Evolutionary conservation across 768 basidiomycete species (phyloP).

Genomic region (Boletales sp.): DNA sequence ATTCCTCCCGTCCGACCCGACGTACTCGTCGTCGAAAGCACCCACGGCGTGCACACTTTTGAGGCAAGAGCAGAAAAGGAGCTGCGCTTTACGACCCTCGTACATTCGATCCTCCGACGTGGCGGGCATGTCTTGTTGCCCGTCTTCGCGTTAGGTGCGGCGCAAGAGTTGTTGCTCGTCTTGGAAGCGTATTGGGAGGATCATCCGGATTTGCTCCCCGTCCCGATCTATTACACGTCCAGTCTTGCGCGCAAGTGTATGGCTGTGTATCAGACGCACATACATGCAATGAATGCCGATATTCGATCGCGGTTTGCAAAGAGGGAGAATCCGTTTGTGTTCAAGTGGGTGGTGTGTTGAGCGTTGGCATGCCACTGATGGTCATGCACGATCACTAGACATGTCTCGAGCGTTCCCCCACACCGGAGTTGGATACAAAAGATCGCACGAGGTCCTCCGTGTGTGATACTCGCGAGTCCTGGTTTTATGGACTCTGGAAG

Average conservation of each 20-base stretch:
- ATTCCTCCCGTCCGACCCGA: slow-evolving; percentile 87
- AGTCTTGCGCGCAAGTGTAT: slow-evolving; percentile 92
- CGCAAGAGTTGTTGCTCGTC: slow-evolving; percentile 89
- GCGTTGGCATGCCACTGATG: no score
- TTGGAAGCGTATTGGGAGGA: slow-evolving; percentile 96
- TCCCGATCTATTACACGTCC: slow-evolving; percentile 94
- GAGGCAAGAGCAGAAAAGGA: slow-evolving; percentile 89
- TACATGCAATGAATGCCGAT: slow-evolving; percentile 94
- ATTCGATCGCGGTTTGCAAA: slow-evolving; percentile 87
- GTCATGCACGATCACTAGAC: slow-evolving; percentile 36
- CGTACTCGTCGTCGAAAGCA: slow-evolving; percentile 95
- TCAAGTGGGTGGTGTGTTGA: slow-evolving; percentile 63
- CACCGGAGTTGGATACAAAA: slow-evolving; percentile 80
- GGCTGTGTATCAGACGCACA: slow-evolving; percentile 95
- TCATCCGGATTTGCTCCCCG: slow-evolving; percentile 87
- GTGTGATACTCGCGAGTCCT: slow-evolving; percentile 92
- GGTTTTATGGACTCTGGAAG: slow-evolving; percentile 90
- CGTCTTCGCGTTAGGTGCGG: slow-evolving; percentile 90
- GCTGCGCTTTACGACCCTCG: slow-evolving; percentile 79
- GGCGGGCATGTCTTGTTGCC: slow-evolving; percentile 95
- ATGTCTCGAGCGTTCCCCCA: slow-evolving; percentile 75
- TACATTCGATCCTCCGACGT: slow-evolving; percentile 86
- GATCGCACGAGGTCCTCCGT: slow-evolving; percentile 88
- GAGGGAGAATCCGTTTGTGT: slow-evolving; percentile 96
- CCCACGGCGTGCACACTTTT: slow-evolving; percentile 89